phyloP scores from a whole-genome alignment of 2,329 filamentous ascomycete genomes.

The Colletotrichum plurivorum region DNA sequence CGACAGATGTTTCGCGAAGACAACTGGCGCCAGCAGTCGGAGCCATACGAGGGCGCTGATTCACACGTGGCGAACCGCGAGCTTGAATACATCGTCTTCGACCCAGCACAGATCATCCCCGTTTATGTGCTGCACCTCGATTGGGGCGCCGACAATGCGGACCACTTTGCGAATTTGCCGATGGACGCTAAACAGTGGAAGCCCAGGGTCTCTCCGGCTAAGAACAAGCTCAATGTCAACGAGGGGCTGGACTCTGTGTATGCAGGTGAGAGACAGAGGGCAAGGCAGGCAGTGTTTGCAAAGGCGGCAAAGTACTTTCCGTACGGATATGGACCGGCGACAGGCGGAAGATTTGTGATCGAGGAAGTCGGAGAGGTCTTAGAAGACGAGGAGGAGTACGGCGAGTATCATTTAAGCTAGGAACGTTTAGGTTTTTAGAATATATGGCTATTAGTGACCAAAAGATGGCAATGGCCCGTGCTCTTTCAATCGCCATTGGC shows the following conservation, averaged over 20 bases:
- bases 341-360: conserved; percentile 58
- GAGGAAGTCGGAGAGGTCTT: conserved; percentile 60
- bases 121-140: conserved; percentile 63
- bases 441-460: too few relatives aligned
- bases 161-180: conserved; percentile 41
- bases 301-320: conserved; percentile 62
- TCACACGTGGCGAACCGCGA: conserved; percentile 54
- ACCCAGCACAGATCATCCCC: conserved; percentile 58
- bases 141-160: conserved; percentile 51
- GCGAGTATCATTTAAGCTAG: too few relatives aligned
- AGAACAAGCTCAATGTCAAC: conserved; percentile 40
- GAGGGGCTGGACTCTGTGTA: conserved; percentile 29
- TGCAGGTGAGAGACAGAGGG: conserved; percentile 53
- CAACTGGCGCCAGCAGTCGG: conserved; percentile 45
- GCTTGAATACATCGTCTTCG: conserved; percentile 60
- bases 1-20: conserved; percentile 47
- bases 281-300: conserved; percentile 55
- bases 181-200: conserved; percentile 42
- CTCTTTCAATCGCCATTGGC: too few relatives aligned
- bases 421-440: too few relatives aligned
- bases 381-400: conserved; percentile 59
- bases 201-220: conserved; percentile 5
- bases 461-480: too few relatives aligned
- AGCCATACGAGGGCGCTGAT: conserved; percentile 49
- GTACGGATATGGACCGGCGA: conserved; percentile 60